These are phyloP conservation scores for Pseudocercospora pini-densiflorae DNA, from an alignment of 2,329 filamentous ascomycete genomes.

Conservation along the genomic window DNA sequence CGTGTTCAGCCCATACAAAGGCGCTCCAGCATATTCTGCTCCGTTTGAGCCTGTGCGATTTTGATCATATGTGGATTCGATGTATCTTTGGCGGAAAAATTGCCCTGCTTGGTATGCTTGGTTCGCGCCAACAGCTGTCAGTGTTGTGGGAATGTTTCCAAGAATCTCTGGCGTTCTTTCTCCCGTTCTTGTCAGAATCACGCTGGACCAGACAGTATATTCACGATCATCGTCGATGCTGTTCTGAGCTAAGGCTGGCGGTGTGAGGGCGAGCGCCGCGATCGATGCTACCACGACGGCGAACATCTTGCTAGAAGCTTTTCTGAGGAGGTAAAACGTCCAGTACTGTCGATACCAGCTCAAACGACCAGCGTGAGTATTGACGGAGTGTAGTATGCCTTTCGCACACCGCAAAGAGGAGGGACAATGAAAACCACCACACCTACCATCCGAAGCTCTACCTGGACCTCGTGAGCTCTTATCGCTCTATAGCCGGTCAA, in stretches of 20 bases:
- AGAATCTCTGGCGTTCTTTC: slow-evolving; percentile 57
- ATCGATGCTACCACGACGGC: slow-evolving; percentile 27
- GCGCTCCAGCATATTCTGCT: slow-evolving; percentile 36
- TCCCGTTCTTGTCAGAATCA: slow-evolving; percentile 60
- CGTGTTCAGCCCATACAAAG: slow-evolving; percentile 52
- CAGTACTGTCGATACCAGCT: neutral
- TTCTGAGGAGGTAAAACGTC: neutral
- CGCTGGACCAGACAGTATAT: slow-evolving; percentile 52
- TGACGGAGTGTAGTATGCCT: neutral
- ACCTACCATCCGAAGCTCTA: neutral
- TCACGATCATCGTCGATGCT: slow-evolving; percentile 2
- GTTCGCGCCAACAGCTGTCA: slow-evolving; percentile 61
- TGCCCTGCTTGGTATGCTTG: slow-evolving; percentile 57
- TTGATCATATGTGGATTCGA: slow-evolving; percentile 40
- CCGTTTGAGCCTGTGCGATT: slow-evolving; percentile 22
- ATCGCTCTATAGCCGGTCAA: slow-evolving; percentile 19
- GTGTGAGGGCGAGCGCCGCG: slow-evolving; percentile 26
- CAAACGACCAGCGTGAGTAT: slow-evolving; percentile 10
- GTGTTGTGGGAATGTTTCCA: slow-evolving; percentile 37
- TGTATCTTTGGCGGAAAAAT: slow-evolving; percentile 59
- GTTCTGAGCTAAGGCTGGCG: slow-evolving; percentile 25
- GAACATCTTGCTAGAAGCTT: slow-evolving; percentile 25
- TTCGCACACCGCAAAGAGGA: neutral
- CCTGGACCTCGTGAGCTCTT: slow-evolving; percentile 26
- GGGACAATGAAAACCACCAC: neutral